Conservation (phyloP, 331 rosid species). For the Erythrophleum ivorense region DNA sequence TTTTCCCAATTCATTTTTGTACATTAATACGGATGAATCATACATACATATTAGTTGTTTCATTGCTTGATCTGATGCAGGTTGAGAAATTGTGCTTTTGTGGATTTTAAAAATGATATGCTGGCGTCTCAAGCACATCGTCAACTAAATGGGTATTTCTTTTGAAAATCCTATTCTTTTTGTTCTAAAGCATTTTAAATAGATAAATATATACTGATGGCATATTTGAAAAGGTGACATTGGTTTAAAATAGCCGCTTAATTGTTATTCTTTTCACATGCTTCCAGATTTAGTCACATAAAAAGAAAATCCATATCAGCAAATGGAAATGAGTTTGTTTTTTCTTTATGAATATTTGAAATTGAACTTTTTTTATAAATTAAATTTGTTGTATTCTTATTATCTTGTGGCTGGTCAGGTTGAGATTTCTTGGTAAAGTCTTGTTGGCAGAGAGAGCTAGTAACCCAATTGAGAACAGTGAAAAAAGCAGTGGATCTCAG, state of each 20-base stretch:
- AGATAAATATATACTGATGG: background rate
- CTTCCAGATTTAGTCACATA: constrained; percentile 11
- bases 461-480: constrained; percentile 49
- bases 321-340: background rate
- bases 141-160: constrained; percentile 74
- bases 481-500: constrained; percentile 42
- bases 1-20: constrained; percentile 16
- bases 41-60: constrained; percentile 14
- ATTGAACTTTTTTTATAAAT: background rate
- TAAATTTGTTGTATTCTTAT: constrained; percentile 27
- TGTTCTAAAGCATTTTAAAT: constrained; percentile 5
- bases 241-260: background rate
- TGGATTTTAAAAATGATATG: constrained; percentile 70
- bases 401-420: constrained; percentile 53
- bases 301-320: background rate
- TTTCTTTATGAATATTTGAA: background rate
- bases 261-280: background rate
- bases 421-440: constrained; percentile 85
- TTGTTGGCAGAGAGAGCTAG: constrained; percentile 73
- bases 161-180: background rate
- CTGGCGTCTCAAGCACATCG: constrained; percentile 77
- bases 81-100: constrained; percentile 80
- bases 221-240: constrained; percentile 7
- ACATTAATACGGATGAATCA: constrained; percentile 6
- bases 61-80: constrained; percentile 43